Conservation (phyloP, 179 eudicot species). For the Nepenthes alata region DNA sequence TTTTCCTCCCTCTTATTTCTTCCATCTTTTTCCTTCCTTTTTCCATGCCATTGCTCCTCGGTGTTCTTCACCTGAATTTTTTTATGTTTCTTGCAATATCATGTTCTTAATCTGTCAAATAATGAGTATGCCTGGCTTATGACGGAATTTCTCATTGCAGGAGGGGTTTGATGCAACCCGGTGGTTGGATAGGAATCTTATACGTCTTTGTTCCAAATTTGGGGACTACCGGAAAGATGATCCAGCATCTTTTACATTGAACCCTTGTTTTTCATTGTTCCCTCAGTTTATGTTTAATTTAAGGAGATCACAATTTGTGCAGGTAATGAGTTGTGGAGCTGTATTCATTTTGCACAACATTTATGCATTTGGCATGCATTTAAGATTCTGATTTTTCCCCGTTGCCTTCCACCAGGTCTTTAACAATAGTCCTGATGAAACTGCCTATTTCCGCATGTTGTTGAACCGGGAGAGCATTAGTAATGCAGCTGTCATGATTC, state of each 20-base stretch:
- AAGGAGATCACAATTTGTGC: constrained; percentile 89
- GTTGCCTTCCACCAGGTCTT: constrained; percentile 43
- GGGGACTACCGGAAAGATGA: constrained; percentile 95
- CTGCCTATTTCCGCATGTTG: constrained; percentile 86
- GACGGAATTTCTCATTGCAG: constrained; percentile 28
- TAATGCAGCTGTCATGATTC: constrained; percentile 89
- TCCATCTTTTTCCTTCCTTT: too few relatives aligned
- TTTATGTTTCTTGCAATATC: too few relatives aligned
- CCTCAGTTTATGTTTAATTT: constrained; percentile 95
- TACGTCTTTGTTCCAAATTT: constrained; percentile 86
- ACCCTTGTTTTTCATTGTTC: constrained; percentile 73
- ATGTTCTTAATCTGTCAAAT: too few relatives aligned
- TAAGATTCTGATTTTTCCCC: not conserved
- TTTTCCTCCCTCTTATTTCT: too few relatives aligned
- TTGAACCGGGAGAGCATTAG: constrained; percentile 72
- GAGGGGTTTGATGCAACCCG: constrained; percentile 94
- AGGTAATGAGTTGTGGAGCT: constrained; percentile 28
- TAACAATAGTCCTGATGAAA: constrained; percentile 98
- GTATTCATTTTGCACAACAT: not conserved
- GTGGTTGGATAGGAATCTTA: constrained; percentile 88
- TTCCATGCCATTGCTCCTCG: too few relatives aligned
- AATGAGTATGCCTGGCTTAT: not conserved
- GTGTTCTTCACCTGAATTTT: too few relatives aligned
- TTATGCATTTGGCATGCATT: not conserved
- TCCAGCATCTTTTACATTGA: constrained; percentile 73